Percentiles rank a stretch among this genome's conserved stretches.
phyloP scores from a whole-genome alignment of 805 yeast species.

The Yarrowia yakushimensis region DNA sequence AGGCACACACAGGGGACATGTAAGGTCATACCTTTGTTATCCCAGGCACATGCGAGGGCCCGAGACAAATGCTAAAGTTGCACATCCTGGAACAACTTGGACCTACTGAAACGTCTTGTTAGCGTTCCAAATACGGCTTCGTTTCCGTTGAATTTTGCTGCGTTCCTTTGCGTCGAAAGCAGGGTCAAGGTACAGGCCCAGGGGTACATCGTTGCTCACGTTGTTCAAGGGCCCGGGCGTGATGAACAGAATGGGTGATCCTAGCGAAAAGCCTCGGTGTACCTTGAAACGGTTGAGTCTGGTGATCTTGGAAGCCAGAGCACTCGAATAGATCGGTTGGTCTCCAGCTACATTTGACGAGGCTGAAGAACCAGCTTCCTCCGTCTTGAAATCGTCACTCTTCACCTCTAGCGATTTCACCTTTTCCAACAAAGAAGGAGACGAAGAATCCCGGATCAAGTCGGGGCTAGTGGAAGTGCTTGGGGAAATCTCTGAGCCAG shows the following conservation, averaged over 20 bases:
- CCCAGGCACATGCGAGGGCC: neutral
- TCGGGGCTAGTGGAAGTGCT: neutral
- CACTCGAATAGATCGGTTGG: no score
- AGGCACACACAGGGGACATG: neutral
- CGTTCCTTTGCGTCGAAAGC: slow-evolving; percentile 11
- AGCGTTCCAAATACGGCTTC: neutral
- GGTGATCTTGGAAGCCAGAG: neutral
- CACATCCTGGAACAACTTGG: neutral
- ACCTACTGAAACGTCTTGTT: neutral
- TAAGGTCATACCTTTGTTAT: neutral
- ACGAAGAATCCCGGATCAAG: neutral
- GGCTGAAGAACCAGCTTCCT: neutral
- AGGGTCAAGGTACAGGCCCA: slow-evolving; percentile 17
- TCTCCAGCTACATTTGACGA: neutral
- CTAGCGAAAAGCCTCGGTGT: neutral
- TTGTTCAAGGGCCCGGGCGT: neutral
- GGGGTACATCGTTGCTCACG: neutral
- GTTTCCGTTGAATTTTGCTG: neutral
- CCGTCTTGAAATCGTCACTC: neutral
- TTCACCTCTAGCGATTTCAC: neutral
- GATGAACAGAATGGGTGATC: neutral
- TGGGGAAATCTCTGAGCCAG: neutral
- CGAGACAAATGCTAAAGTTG: neutral
- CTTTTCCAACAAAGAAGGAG: neutral
- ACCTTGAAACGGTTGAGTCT: neutral